Conservation (phyloP, 176 grass and related monocot species). For the Eremochloa ophiuroides region DNA sequence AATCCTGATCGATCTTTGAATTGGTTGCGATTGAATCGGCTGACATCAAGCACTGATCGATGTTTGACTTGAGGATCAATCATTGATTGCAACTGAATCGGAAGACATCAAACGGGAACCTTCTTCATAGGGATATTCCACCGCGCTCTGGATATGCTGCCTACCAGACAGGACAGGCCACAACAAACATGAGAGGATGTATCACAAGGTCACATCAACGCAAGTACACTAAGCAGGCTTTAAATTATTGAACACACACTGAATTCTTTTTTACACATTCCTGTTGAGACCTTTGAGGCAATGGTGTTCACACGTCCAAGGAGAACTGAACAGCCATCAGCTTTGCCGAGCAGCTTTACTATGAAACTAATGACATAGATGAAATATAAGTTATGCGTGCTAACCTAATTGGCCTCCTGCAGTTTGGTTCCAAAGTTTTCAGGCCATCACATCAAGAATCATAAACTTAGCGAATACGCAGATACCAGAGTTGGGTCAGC, state of each 20-base stretch:
- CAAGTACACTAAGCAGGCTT: background rate
- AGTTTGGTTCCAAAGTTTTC: background rate
- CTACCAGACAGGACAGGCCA: background rate
- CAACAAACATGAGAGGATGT: background rate
- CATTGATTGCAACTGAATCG: no score
- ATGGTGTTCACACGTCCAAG: slow-evolving; percentile 20
- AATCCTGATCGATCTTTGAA: background rate
- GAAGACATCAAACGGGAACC: background rate
- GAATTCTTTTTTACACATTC: background rate
- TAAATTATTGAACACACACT: background rate
- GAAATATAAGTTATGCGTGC: no score
- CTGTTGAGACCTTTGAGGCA: slow-evolving; percentile 1
- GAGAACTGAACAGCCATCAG: background rate
- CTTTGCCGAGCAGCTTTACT: background rate
- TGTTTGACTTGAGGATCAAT: no score
- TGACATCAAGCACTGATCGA: background rate
- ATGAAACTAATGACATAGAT: no score
- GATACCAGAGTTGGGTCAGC: background rate
- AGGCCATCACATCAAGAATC: background rate
- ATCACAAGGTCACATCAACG: slow-evolving; percentile 2
- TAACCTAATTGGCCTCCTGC: background rate
- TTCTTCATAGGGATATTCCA: slow-evolving; percentile 12
- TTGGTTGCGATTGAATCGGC: no score
- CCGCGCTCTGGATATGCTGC: background rate
- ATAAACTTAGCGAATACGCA: background rate